Conservation (phyloP, 371 early-diverging fungal genomes). For the Zychaea mexicana region DNA sequence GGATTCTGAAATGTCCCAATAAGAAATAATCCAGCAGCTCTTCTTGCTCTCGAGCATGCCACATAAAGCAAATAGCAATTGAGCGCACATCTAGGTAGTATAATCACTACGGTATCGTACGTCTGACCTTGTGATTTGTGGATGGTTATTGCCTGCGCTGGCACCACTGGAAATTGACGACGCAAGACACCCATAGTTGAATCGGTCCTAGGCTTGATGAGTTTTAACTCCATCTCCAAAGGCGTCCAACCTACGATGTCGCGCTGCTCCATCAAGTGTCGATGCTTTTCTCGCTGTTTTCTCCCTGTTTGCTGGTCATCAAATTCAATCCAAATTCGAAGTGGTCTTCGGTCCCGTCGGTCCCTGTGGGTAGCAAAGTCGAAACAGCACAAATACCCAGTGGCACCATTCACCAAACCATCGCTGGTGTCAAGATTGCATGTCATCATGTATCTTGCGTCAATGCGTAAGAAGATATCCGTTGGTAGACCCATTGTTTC, state of each 20-base stretch:
- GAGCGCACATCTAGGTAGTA: not conserved
- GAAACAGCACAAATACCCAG: not conserved
- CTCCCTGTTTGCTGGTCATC: not conserved
- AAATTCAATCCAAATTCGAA: not conserved
- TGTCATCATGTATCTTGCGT: not conserved
- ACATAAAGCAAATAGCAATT: not conserved
- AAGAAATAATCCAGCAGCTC: not conserved
- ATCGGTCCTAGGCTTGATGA: not conserved
- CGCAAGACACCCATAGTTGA: not conserved
- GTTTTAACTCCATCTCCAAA: not conserved
- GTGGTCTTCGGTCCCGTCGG: not conserved
- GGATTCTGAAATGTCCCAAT: not conserved
- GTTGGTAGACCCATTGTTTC: not conserved
- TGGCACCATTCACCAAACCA: not conserved
- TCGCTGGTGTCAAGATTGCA: not conserved
- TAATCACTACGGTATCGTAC: not conserved
- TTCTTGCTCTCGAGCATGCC: not conserved
- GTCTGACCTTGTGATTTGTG: conserved; percentile 1
- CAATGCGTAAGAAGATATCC: not conserved
- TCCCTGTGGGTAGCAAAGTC: not conserved
- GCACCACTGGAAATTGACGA: not conserved
- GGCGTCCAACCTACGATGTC: too few species aligned
- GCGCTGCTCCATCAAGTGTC: too few species aligned
- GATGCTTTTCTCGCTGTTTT: not conserved
- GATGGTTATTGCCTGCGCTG: not conserved